Percentiles rank a stretch among this genome's conserved stretches.
phyloP scores from a whole-genome alignment of 805 yeast species.

The Sugiyamaella floridensis region DNA sequence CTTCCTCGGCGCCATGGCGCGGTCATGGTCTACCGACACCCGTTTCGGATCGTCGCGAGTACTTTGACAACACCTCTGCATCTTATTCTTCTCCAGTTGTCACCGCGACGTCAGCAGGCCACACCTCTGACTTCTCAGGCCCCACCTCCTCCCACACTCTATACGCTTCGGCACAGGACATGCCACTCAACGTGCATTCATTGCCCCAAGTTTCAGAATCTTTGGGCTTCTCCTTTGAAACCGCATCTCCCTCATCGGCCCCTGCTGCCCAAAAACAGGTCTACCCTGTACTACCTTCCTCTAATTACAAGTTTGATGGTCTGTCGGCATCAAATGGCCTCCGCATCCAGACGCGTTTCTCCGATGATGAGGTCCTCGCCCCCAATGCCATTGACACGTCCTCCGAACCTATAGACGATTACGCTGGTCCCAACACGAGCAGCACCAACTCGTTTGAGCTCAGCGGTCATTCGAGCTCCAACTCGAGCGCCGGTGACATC shows the following conservation, averaged over 20 bases:
- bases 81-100: too few relatives aligned
- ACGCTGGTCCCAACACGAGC: background rate
- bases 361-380: background rate
- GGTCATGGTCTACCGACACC: background rate
- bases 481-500: background rate
- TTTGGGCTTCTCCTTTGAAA: background rate
- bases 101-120: too few relatives aligned
- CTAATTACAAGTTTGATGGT: background rate
- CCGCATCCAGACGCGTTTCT: background rate
- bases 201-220: too few relatives aligned
- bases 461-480: background rate
- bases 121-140: too few relatives aligned
- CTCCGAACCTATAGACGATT: background rate
- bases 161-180: too few relatives aligned
- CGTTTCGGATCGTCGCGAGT: background rate
- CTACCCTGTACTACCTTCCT: too few relatives aligned
- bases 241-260: too few relatives aligned
- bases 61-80: background rate
- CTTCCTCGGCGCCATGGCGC: constrained; percentile 1
- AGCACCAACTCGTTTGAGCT: background rate
- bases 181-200: too few relatives aligned
- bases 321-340: background rate
- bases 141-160: too few relatives aligned
- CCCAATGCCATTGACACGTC: background rate
- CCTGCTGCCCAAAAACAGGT: too few relatives aligned